Evolutionary conservation across 1,139 yeast species (phyloP), one percentile per base, ranked within the genome.

Genomic region (Debaryomyces nepalensis): DNA sequence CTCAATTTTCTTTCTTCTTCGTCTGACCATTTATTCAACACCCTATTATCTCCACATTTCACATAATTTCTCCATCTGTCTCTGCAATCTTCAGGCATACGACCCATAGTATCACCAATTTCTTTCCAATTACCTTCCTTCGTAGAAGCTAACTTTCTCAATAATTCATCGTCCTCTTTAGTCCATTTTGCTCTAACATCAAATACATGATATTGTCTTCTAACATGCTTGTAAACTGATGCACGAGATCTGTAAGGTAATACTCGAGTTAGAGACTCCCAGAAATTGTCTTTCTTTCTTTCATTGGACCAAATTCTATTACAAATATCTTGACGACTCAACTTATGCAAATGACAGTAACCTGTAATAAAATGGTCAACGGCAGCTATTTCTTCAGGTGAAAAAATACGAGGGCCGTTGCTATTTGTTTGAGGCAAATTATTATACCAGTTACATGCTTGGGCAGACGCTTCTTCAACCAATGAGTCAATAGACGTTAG

Each of bases 11-110:
- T 72, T 59, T 90, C 97, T 58, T 90, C 97, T 31, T 79, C 83
- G 1, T 63, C 59, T 0, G 84, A 70, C 98, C 98, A 91, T 59
- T 85, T 87, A 61, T 87, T 84, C 39, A 78, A 77, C 11, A 81
- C 79, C 49, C 97, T 73, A 44, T 79, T 79, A 11, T 71, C 72
- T 21, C 97, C 97, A 67, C 97, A 90, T 61, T 90, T 90, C 47
- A 90, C 86, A 58, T 91, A 91, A 62, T 91, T 91, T 63, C 98
- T 77, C 96, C 96, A 91, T 50, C 98, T 75, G 60, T 91, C 98
- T 51, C 98, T 77, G 61, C 97, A 90, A 66, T 91, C 98, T 57
- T 91, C 98, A 0, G 98, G 97, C 98, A 91, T 91, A 55, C 98
- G 77, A 9, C 88, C 88, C 81, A 90, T 71, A 6, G 73, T 66